Evolutionary conservation across 2,329 filamentous ascomycete species (phyloP), one percentile per base, ranked within the genome.

Genomic region (Colletotrichum kahawae): DNA sequence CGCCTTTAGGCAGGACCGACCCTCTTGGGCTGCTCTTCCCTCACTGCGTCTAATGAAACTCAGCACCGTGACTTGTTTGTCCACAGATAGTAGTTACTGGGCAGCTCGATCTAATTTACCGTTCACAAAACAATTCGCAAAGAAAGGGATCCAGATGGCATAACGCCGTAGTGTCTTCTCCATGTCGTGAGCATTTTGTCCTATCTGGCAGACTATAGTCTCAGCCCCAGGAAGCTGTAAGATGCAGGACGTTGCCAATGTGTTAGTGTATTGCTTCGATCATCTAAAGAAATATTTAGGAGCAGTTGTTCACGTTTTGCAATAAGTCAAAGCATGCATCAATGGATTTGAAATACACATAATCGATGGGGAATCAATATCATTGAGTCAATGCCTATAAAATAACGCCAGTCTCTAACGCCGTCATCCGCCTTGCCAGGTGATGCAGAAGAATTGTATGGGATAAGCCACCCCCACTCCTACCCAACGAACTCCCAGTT

Each of bases 351-450:
- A 70, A 24, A 16, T 12, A 27, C 5, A 36, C 33, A 16, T 14
- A 36, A 33, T 12, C 34, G 21, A 31, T 51, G 72, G 68, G 62
- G 69, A 64, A 72, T 72, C 63, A 72, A 67, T 75, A 12, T 75
- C 72, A 72, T 75, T 72, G 43, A 29, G 56, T 67, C 69, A 76
- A 74, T 76, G 70, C 70, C 65, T 76, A 66, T 70, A 70, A 65
- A 56, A 38, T 56, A 75, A 64, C 63, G 64, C 54, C 65, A 76
- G 43, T 72, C 62, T 65, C 48, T 21, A 76, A 76, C 74, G 74
- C 74, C 74, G 70, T 66, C 59, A 56, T 74, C 74, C 70, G 70
- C 74, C 70, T 74, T 66, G 70, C 74, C 74, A 54, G 51, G 70
- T 69, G 70, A 76, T 76, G 74, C 74, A 76, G 64, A 69, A 74